These are phyloP conservation scores for Lachnellula cervina DNA, from an alignment of 2,329 filamentous ascomycete species.

Conservation along the genomic window DNA sequence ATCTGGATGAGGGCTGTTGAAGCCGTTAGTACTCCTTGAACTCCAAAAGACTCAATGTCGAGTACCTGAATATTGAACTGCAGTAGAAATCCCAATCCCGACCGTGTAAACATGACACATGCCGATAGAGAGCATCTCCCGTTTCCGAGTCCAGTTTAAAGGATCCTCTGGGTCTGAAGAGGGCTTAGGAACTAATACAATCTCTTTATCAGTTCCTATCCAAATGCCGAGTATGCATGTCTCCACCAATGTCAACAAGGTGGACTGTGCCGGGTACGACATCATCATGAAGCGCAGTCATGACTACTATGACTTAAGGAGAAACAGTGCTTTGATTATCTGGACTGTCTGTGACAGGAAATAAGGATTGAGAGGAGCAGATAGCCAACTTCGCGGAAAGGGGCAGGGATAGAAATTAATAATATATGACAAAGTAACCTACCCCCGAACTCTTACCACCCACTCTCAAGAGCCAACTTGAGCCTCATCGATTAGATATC, in stretches of 20 bases:
- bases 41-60: not conserved
- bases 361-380: no score
- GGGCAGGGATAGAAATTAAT: not conserved
- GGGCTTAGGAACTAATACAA: constrained; percentile 26
- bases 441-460: not conserved
- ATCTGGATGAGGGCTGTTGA: constrained; percentile 39
- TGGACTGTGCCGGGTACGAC: constrained; percentile 25
- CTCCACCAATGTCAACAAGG: constrained; percentile 20
- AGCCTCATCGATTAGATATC: not conserved
- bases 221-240: constrained; percentile 8
- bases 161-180: constrained; percentile 34
- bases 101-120: constrained; percentile 4
- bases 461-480: not conserved
- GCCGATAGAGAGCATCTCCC: constrained; percentile 23
- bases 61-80: constrained; percentile 19
- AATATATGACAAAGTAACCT: not conserved
- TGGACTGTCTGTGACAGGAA: no score
- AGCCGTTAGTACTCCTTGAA: not conserved
- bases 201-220: constrained; percentile 20
- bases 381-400: not conserved
- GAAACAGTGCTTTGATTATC: no score
- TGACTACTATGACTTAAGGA: not conserved
- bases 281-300: not conserved
- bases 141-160: constrained; percentile 30
- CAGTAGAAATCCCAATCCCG: constrained; percentile 14